A percentile compares a stretch with the other conserved stretches of the same genome.
Conservation (phyloP, 768 basidiomycete genomes). For the Tremella yokohamensis region DNA sequence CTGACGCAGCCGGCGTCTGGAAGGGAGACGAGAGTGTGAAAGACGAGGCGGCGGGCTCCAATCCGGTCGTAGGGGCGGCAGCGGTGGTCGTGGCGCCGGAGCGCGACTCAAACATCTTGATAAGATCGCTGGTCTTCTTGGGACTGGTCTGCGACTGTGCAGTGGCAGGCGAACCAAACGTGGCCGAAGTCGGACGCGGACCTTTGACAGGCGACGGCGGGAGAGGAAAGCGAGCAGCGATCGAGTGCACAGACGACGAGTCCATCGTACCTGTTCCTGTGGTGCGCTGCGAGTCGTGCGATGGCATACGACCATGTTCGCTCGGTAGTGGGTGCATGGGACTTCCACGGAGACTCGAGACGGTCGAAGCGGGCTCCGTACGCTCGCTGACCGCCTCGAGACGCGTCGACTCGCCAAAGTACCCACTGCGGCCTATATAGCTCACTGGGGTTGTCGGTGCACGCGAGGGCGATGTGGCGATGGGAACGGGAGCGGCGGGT, state of each 20-base stretch:
- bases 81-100: conserved; percentile 13
- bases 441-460: neutral
- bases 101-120: conserved; percentile 37
- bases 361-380: conserved; percentile 27
- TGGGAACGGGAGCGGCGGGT: neutral
- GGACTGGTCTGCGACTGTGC: conserved; percentile 23
- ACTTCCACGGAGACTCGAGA: conserved; percentile 5
- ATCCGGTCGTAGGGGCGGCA: neutral
- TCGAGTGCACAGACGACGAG: conserved; percentile 8
- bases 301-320: conserved; percentile 3
- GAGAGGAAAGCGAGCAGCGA: conserved; percentile 30
- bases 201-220: conserved; percentile 33
- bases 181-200: conserved; percentile 10
- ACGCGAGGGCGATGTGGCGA: conserved; percentile 6
- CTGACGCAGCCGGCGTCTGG: neutral
- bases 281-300: neutral
- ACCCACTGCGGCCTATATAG: conserved; percentile 18
- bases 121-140: conserved; percentile 39
- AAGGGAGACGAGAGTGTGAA: neutral
- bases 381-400: conserved; percentile 35
- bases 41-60: neutral
- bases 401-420: conserved; percentile 15
- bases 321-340: conserved; percentile 7
- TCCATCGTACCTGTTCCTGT: neutral
- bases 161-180: neutral